These are phyloP conservation scores for Sphagnum tenellum DNA, from an alignment of 225 moss, liverwort and hornwort species.

Conservation along the genomic window DNA sequence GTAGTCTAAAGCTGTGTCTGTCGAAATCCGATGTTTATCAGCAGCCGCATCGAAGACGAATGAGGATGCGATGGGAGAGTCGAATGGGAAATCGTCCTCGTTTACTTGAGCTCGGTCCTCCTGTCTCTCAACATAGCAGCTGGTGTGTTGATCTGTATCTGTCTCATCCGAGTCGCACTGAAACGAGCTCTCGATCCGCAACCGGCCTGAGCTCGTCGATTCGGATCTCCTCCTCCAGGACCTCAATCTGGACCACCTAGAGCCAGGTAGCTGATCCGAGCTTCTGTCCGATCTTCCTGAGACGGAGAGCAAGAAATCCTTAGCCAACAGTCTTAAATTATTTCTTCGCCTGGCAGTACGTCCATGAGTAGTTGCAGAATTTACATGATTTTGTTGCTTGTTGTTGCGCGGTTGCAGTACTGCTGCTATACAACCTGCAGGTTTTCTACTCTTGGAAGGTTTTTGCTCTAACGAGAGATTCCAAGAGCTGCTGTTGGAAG, in stretches of 20 bases:
- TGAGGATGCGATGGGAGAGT: conserved; percentile 27
- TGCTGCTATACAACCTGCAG: too few relatives aligned
- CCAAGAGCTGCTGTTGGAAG: conserved; percentile 52
- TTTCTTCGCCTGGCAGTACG: too few relatives aligned
- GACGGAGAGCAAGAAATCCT: too few relatives aligned
- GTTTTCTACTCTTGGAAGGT: conserved; percentile 13
- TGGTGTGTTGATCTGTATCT: not conserved
- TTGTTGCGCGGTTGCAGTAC: too few relatives aligned
- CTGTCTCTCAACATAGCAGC: too few relatives aligned
- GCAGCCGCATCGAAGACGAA: conserved; percentile 29
- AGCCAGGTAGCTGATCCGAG: too few relatives aligned
- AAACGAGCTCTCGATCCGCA: conserved; percentile 33
- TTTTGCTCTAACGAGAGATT: conserved; percentile 38
- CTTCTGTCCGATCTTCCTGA: too few relatives aligned
- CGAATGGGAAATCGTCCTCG: conserved; percentile 37
- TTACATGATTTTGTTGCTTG: too few relatives aligned
- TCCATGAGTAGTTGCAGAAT: too few relatives aligned
- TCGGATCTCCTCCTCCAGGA: too few relatives aligned
- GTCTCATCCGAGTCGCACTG: conserved; percentile 41
- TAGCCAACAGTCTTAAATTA: too few relatives aligned
- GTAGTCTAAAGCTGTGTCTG: not conserved
- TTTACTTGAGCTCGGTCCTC: conserved; percentile 8
- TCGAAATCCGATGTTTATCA: conserved; percentile 9
- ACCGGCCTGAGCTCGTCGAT: conserved; percentile 17
- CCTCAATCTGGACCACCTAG: too few relatives aligned